A percentile compares a stretch with the other conserved stretches of the same genome.
Conservation (phyloP, 176 grass and related monocot species). For the Oryza coarctata region DNA sequence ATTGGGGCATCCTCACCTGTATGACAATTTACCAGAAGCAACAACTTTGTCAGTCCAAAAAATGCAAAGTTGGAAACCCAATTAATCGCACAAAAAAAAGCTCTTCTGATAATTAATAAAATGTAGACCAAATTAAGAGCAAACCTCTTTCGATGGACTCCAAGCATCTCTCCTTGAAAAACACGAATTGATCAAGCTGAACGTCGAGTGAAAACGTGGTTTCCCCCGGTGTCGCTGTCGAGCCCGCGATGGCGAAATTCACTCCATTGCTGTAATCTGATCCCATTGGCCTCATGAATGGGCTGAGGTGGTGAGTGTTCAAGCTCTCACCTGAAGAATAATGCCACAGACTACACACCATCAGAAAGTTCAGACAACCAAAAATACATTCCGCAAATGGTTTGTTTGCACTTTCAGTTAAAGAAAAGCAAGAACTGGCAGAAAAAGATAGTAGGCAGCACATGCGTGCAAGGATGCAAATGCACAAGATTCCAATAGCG, state of each 20-base stretch:
- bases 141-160: conserved; percentile 49
- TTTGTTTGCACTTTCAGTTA: conserved; percentile 10
- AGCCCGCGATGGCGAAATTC: conserved; percentile 64
- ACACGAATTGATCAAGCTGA: conserved; percentile 65
- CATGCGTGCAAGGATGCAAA: background rate
- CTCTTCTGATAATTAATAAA: background rate
- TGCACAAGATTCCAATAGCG: background rate
- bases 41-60: background rate
- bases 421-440: background rate
- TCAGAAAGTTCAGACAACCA: background rate
- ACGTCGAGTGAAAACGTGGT: conserved; percentile 48
- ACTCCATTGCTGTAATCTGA: conserved; percentile 58
- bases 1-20: conserved; percentile 45
- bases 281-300: conserved; percentile 68
- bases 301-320: conserved; percentile 57
- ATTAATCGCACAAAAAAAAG: background rate
- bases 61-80: background rate
- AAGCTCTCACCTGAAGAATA: conserved; percentile 52
- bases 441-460: background rate
- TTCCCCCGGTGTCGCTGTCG: conserved; percentile 33
- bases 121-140: background rate
- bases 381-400: background rate
- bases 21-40: background rate
- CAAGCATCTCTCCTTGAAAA: conserved; percentile 55
- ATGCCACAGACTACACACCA: background rate